Evolutionary conservation across 1,284 basidiomycete species (phyloP), one percentile per base, ranked within the genome.

Genomic region (Lentinula novae-zelandiae): DNA sequence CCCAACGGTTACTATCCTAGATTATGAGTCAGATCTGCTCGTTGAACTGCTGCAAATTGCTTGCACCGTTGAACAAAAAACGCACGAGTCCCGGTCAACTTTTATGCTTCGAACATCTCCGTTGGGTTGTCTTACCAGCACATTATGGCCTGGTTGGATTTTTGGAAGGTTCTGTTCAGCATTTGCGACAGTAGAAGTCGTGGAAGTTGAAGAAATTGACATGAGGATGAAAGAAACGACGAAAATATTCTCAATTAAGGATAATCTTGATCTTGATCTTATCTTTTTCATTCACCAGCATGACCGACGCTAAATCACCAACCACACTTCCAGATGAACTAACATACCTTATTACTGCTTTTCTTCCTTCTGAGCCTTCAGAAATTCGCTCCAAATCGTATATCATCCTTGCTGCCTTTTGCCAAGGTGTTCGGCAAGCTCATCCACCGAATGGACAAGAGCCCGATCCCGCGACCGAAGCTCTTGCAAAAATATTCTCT

Each of bases 41-140:
- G 22, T 13, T n/a, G 4, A 17, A 54, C 51, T 46, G 53, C 60
- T 64, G 58, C 56, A 60, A 64, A 62, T 34, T 46, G 40, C 36
- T 61, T 63, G 61, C 58, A 64, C 52, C 66, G 53, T 53, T 52
- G 53, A 58, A 61, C 52, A 20, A 67, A 44, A 55, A 53, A 71
- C 88, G 68, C 72, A 91, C 89, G 81, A 75, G 74, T 88, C 81
- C 71, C 78, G 78, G 66, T 88, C 83, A 46, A 90, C 70, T 72
- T 87, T 90, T 62, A 88, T 71, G 46, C 84, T 81, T 65, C 82
- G 84, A 46, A 87, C 74, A 62, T 90, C 89, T 52, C 86, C 86
- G 63, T 82, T 91, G 9, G 89, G 90, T 55, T 92, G 70, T 62
- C 78, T 80, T 48, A 93, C 70, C 9, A 93, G 75, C 33, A 93